These are phyloP conservation scores for Mycena floridula DNA, from an alignment of 768 basidiomycete genomes.

Conservation along the genomic window DNA sequence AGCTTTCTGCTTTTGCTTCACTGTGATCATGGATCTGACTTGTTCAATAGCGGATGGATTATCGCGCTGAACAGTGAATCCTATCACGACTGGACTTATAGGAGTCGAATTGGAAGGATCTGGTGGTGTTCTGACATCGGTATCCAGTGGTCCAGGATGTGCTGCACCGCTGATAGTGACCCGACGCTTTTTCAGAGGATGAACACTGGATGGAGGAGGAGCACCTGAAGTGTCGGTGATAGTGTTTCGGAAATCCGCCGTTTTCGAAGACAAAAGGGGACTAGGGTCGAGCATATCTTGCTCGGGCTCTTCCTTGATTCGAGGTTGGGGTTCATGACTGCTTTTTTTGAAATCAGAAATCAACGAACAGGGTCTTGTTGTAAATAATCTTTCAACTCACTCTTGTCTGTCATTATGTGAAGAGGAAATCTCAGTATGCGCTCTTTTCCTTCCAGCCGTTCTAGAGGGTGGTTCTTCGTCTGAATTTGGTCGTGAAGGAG, in stretches of 20 bases:
- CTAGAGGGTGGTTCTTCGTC: conserved; percentile 24
- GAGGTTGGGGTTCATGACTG: conserved; percentile 31
- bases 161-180: conserved; percentile 63
- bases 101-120: conserved; percentile 47
- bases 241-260: too few species aligned
- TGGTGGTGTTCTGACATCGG: conserved; percentile 36
- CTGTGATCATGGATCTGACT: conserved; percentile 52
- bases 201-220: conserved; percentile 35
- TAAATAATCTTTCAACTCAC: conserved; percentile 45
- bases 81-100: conserved; percentile 63
- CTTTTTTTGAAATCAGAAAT: conserved; percentile 2
- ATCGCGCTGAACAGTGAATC: conserved; percentile 52
- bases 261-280: conserved; percentile 26
- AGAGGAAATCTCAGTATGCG: conserved; percentile 30
- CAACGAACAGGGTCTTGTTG: background rate
- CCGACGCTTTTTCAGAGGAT: conserved; percentile 58
- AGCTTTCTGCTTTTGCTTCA: conserved; percentile 69
- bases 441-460: conserved; percentile 35
- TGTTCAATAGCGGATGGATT: conserved; percentile 55
- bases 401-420: conserved; percentile 11
- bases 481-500: conserved; percentile 19
- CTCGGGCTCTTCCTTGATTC: conserved; percentile 62
- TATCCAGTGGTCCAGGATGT: conserved; percentile 38
- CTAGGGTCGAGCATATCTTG: conserved; percentile 36
- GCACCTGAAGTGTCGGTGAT: conserved; percentile 19